These are phyloP conservation scores for Capronia epimyces DNA, from an alignment of 2,329 filamentous ascomycete species.

Conservation along the genomic window DNA sequence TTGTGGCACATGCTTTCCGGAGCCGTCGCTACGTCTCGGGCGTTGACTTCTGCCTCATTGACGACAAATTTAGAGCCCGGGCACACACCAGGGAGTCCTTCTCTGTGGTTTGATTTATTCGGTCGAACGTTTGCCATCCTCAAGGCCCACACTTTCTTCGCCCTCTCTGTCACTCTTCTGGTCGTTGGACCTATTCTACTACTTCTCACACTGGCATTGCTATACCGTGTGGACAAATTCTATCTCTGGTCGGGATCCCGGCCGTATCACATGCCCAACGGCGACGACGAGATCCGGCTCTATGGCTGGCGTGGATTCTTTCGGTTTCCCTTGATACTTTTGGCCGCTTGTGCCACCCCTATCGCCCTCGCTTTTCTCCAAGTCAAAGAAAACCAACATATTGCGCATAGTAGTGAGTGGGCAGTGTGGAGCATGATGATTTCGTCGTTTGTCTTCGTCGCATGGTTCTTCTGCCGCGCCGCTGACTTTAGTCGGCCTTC, in stretches of 20 bases:
- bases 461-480: slow-evolving; percentile 77
- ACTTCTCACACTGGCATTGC: slow-evolving; percentile 60
- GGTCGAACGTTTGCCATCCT: slow-evolving; percentile 74
- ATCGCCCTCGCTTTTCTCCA: slow-evolving; percentile 69
- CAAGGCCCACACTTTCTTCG: slow-evolving; percentile 75
- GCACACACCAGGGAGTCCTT: slow-evolving; percentile 39
- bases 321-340: slow-evolving; percentile 71
- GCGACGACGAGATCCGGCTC: slow-evolving; percentile 57
- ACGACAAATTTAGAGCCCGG: slow-evolving; percentile 17
- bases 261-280: slow-evolving; percentile 55
- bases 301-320: slow-evolving; percentile 78
- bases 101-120: slow-evolving; percentile 92
- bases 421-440: slow-evolving; percentile 84
- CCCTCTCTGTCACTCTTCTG: slow-evolving; percentile 76
- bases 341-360: slow-evolving; percentile 61
- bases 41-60: slow-evolving; percentile 60
- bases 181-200: slow-evolving; percentile 72
- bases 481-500: slow-evolving; percentile 77
- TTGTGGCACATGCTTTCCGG: slow-evolving; percentile 95
- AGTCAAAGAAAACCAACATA: slow-evolving; percentile 77
- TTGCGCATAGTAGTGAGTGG: slow-evolving; percentile 86
- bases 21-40: slow-evolving; percentile 66
- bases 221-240: slow-evolving; percentile 71
- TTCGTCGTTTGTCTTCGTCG: slow-evolving; percentile 69
- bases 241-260: slow-evolving; percentile 73